Percentiles rank a stretch among this genome's conserved stretches.
Conservation (phyloP, 768 basidiomycete genomes). For the Tylopilus intermedius region DNA sequence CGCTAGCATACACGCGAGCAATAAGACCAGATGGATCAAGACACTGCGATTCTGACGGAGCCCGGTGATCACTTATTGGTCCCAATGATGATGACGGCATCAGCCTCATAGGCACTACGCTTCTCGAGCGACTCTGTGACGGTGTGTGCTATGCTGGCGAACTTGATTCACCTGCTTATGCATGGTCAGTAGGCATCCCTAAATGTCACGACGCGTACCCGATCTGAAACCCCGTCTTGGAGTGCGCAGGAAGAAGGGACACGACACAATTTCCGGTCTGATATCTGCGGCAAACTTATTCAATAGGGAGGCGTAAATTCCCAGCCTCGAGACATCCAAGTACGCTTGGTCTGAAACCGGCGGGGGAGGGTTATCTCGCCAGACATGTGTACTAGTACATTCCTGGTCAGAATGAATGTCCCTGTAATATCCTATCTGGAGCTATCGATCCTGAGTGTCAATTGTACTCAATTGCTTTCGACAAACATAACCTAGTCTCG, state of each 20-base stretch:
- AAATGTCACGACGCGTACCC: conserved; percentile 4
- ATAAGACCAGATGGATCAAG: not conserved
- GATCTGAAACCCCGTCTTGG: conserved; percentile 23
- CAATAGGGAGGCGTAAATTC: too few relatives aligned
- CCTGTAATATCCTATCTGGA: not conserved
- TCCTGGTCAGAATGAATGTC: too few relatives aligned
- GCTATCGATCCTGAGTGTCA: too few relatives aligned
- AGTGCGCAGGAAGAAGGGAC: conserved; percentile 50
- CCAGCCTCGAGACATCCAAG: too few relatives aligned
- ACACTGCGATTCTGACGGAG: not conserved
- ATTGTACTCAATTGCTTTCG: too few relatives aligned
- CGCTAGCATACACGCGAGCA: not conserved
- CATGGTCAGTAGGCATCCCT: conserved; percentile 31
- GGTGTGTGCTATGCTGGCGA: not conserved
- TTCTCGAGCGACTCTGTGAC: not conserved
- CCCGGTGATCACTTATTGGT: conserved; percentile 23
- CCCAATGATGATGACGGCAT: conserved; percentile 32
- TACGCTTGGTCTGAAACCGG: not conserved
- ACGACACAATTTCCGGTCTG: conserved; percentile 16
- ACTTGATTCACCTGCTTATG: conserved; percentile 17
- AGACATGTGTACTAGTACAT: too few relatives aligned
- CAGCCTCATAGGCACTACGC: too few relatives aligned
- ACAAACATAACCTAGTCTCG: too few relatives aligned
- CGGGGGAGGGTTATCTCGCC: not conserved
- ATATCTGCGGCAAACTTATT: too few relatives aligned